A percentile compares a stretch with the other conserved stretches of the same genome.
Conservation (phyloP, 177 flowering plant genomes). For the Vitis hybrid region DNA sequence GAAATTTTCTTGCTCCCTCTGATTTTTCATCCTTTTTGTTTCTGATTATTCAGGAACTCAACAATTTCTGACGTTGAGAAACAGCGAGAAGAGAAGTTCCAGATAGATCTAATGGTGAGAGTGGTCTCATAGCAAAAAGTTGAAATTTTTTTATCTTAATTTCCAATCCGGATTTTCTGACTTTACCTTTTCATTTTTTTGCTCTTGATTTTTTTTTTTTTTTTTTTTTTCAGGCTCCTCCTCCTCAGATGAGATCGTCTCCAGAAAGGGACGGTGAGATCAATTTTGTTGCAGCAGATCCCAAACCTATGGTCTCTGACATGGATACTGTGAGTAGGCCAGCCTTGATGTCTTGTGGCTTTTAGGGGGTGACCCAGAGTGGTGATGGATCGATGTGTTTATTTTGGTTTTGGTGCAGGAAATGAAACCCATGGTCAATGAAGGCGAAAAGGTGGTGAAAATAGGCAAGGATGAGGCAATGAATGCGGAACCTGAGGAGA, state of each 20-base stretch:
- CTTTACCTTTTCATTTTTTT: neutral
- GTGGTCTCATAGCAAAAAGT: neutral
- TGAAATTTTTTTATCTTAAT: neutral
- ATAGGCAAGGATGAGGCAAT: constrained; percentile 27
- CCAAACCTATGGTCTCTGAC: constrained; percentile 39
- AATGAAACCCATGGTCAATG: constrained; percentile 28
- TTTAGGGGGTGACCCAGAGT: neutral
- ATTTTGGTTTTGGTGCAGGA: constrained; percentile 24
- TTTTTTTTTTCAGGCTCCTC: constrained; percentile 55
- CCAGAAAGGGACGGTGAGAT: constrained; percentile 69
- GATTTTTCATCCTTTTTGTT: constrained; percentile 5
- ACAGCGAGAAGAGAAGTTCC: constrained; percentile 63
- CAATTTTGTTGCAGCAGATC: constrained; percentile 38
- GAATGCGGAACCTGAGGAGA: constrained; percentile 31
- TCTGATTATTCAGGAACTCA: constrained; percentile 37
- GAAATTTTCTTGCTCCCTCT: neutral
- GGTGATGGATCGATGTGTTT: neutral
- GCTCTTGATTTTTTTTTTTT: neutral
- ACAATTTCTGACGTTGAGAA: constrained; percentile 30
- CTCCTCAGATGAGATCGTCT: constrained; percentile 63
- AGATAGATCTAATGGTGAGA: constrained; percentile 93
- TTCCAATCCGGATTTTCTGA: neutral
- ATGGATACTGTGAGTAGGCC: constrained; percentile 47
- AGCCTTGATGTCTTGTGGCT: neutral
- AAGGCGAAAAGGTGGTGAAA: constrained; percentile 31